phyloP scores from a whole-genome alignment of 2,329 filamentous ascomycete genomes.

The Dothidotthia symphoricarpi region DNA sequence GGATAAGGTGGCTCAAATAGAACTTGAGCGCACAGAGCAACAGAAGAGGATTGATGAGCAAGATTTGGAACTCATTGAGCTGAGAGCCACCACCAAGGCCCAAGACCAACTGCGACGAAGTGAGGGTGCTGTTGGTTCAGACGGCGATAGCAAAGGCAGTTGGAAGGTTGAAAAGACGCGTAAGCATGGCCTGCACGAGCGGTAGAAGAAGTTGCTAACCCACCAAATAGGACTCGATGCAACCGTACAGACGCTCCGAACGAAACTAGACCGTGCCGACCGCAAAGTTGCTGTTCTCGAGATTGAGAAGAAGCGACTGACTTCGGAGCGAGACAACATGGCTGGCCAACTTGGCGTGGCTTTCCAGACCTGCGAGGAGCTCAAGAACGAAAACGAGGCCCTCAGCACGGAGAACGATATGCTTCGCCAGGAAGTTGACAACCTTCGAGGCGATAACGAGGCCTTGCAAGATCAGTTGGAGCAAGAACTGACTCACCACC shows the following conservation, averaged over 20 bases:
- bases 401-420: conserved; percentile 37
- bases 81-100: conserved; percentile 50
- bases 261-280: conserved; percentile 61
- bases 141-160: conserved; percentile 32
- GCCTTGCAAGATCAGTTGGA: conserved; percentile 35
- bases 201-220: conserved; percentile 11
- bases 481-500: conserved; percentile 34
- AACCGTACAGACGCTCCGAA: conserved; percentile 59
- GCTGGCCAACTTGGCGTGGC: conserved; percentile 62
- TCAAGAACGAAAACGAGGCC: conserved; percentile 48
- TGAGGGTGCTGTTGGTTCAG: conserved; percentile 54
- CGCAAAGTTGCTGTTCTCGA: conserved; percentile 62
- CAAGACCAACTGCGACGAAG: conserved; percentile 43
- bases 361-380: conserved; percentile 56
- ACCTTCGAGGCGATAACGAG: conserved; percentile 36
- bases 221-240: conserved; percentile 54
- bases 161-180: conserved; percentile 55
- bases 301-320: conserved; percentile 61
- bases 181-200: conserved; percentile 42
- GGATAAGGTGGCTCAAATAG: conserved; percentile 57
- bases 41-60: conserved; percentile 53
- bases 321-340: conserved; percentile 64
- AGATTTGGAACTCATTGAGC: conserved; percentile 52
- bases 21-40: conserved; percentile 54
- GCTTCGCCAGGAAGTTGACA: conserved; percentile 40